Base-by-base conservation (phyloP, 257 asterid species). In the Solanum habrochaites region DNA sequence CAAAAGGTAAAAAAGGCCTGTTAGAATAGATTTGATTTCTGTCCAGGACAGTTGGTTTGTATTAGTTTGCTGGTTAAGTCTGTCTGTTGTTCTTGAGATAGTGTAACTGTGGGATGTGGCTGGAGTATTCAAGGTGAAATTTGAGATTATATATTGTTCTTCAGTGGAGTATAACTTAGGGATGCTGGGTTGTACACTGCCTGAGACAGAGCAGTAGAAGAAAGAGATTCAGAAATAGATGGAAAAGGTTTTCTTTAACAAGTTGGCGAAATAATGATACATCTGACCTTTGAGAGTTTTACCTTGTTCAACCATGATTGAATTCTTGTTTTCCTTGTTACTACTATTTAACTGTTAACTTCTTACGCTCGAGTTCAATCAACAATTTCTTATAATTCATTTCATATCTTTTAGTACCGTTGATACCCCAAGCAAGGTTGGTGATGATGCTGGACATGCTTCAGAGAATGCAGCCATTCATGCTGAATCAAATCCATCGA, bases 391-490 rank as follows among this genome's bases (percentile, higher is more conserved):
- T 27, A 80, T 14, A 16, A 16, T 80, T 27, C 84, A 80, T 85
- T 77, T 85, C 14, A 47, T 72, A 42, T 85, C 11, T 74, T 85
- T 64, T 85, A 90, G 90, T 85, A 70, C 25, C 15, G 70, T 23
- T 87, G 82, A 87, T 87, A 14, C 83, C 70, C 67, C 67, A 85
- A 88, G 73, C n/a, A 69, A 58, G 40, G 58, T 45, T 42, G 67
- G 56, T 66, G 88, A 66, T 16, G 47, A 77, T 47, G 39, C 69
- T 31, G 89, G 40, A 66, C 78, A 71, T 86, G 83, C 86, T 32
- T 86, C 83, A 52, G 37, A 56, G 29, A 80, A 56, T 21, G 47
- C 16, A 85, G 90, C 56, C 81, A 8, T 25, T 80, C 60, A 31
- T 21, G 85, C 16, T 88, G 67, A 69, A n/a, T 43, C 86, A 8